Evolutionary conservation across 352 stramenopile species (phyloP), one percentile per base, ranked within the genome.

Genomic region (Phytophthora boehmeriae): DNA sequence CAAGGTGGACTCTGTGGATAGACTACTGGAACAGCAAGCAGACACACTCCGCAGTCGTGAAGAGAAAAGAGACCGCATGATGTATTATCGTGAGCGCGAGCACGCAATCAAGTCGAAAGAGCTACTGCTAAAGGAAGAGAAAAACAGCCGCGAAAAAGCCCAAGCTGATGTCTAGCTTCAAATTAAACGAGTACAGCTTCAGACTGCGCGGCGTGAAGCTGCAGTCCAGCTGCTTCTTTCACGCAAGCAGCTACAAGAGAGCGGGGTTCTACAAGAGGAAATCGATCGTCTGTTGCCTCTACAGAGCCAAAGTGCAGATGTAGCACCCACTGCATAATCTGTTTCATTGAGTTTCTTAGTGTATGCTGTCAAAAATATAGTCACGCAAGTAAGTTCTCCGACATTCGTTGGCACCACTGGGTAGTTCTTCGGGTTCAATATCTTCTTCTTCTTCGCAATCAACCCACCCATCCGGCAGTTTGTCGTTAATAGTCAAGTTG

Each of bases 161-260:
- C 27, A 52, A 23, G 45, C 28, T 11, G n/a, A 27, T 42, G 19
- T 52, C 19, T 25, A 52, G 1, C 27, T 52, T 20, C n/a, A 14
- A 0, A 6, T 41, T 1, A 52, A 52, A 52, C 2, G 8, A 13
- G 45, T 52, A 4, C 45, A 52, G n/a, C 27, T 52, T 27, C 8
- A 39, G 22, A 11, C 2, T 27, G 45, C 45, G 6, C 27, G 41
- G 27, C n/a, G 28, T 13, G 28, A 52, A 41, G 11, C 45, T 14
- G 28, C 27, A 4, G 45, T 52, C 0, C 25, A 52, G n/a, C 45
- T 52, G 16, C 16, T 52, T 22, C 45, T 52, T 27, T 30, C 45
- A 8, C 25, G 45, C 3, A 39, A 52, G 35, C 25, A 52, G n/a
- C 28, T 41, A 5, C 45, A 39, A 5, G 45, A 41, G 13, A 27